Evolutionary conservation across 306 rosid species (phyloP).

Genomic region (Glycine tomentella): DNA sequence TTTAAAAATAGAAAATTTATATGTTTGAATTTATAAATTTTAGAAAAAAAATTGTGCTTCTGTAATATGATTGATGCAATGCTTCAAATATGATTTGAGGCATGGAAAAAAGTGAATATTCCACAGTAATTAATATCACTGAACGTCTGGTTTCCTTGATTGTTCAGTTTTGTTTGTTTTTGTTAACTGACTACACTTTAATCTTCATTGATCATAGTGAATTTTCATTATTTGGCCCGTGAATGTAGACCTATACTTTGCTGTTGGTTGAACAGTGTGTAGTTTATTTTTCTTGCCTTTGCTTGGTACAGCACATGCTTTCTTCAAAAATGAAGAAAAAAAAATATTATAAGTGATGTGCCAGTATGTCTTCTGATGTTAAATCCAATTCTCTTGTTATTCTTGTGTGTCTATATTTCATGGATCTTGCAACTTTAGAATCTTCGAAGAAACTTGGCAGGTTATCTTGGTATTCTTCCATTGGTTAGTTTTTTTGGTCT

Average conservation of each 20-base stretch:
- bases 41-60: not conserved
- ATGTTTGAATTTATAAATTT: not conserved
- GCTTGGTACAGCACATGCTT: not conserved
- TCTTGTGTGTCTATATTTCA: too few relatives aligned
- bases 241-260: not conserved
- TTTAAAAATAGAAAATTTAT: not conserved
- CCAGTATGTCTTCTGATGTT: not conserved
- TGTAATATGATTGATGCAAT: constrained; percentile 18
- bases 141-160: constrained; percentile 35
- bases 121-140: constrained; percentile 17
- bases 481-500: not conserved
- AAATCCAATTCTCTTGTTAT: not conserved
- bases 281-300: not conserved
- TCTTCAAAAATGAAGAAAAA: not conserved
- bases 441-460: not conserved
- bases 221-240: not conserved
- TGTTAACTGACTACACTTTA: not conserved
- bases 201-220: not conserved
- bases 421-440: not conserved
- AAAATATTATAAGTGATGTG: not conserved
- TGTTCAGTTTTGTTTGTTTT: constrained; percentile 14
- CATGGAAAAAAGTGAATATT: constrained; percentile 18
- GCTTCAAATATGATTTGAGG: constrained; percentile 23
- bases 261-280: not conserved
- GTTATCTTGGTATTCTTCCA: not conserved